Base-by-base conservation (phyloP, 257 asterid species). In the Rauvolfia tetraphylla region DNA sequence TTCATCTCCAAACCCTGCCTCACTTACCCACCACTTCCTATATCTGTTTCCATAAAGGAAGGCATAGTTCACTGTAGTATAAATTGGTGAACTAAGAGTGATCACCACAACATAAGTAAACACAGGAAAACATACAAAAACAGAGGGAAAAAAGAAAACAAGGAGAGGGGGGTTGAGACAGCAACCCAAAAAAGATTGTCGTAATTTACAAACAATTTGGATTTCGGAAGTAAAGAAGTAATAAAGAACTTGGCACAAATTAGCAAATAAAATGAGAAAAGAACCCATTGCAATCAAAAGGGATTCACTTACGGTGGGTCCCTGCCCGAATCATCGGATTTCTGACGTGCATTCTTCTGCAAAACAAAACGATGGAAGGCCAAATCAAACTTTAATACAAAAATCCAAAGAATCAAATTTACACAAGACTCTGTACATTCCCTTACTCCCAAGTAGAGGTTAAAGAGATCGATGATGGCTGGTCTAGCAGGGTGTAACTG, bases 401-500 rank as follows among this genome's bases (percentile, higher is more conserved):
- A 74, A 57, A 18, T 23, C 15, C 17, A 7, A 38, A 36, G 13
- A 62, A 0, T 42, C 20, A 41, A 36, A 34, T 11, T 23, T 20
- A 15, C 69, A 54, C 41, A 36, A 20, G 14, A 12, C 22, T 23
- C 33, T 57, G 1, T 20, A 10, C 41, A 49, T 48, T 22, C 65
- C 82, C 92, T 79, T 83, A 91, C 89, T 82, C 98, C 98, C 68
- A 93, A 79, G 82, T 91, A 93, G 57, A 90, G 90, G 79, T 87
- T 88, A 86, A 93, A 89, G 79, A 93, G 94, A 79, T 93, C 97
- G 74, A 89, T 62, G 54, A 93, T 84, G 67, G 94, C 87, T 46
- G 89, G 88, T 6, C 96, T 87, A 74, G 98, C 93, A 13, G 97
- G 98, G 81, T 92, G 96, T 81, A 84, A 88, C 13, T 87, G 96